These are phyloP conservation scores for Chaetomium strumarium DNA, from an alignment of 2,329 filamentous ascomycete species.

Conservation along the genomic window DNA sequence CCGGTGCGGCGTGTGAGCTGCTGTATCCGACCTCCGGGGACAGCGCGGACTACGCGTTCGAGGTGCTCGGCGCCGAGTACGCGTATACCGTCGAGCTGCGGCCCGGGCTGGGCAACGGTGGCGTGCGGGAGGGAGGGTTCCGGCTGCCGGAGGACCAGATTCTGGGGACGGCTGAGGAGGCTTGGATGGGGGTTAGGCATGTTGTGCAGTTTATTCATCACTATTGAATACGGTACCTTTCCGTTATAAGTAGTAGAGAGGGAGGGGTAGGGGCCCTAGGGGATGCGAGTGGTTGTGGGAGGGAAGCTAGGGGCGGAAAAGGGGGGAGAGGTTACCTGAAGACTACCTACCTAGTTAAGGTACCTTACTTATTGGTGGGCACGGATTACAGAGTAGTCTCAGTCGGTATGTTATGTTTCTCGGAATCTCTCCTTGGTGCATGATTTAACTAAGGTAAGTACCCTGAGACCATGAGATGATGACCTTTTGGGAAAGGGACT, in stretches of 20 bases:
- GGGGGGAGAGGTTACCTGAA: too few species aligned
- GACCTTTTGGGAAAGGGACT: too few species aligned
- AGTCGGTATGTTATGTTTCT: too few species aligned
- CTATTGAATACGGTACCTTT: background rate
- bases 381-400: background rate
- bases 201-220: constrained; percentile 5
- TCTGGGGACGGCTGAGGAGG: constrained; percentile 5
- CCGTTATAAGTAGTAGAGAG: too few species aligned
- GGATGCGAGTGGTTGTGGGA: too few species aligned
- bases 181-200: constrained; percentile 2
- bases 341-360: too few species aligned
- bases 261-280: too few species aligned
- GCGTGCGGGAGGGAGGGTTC: background rate
- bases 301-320: too few species aligned
- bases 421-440: too few species aligned
- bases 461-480: too few species aligned
- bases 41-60: constrained; percentile 38
- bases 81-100: constrained; percentile 21
- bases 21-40: constrained; percentile 14
- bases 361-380: too few species aligned
- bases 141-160: constrained; percentile 7
- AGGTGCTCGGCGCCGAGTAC: constrained; percentile 19
- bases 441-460: too few species aligned
- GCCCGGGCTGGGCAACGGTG: background rate
- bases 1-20: constrained; percentile 28